Base-by-base conservation (phyloP, 176 grass and related monocot species). In the Oryza officinalis region DNA sequence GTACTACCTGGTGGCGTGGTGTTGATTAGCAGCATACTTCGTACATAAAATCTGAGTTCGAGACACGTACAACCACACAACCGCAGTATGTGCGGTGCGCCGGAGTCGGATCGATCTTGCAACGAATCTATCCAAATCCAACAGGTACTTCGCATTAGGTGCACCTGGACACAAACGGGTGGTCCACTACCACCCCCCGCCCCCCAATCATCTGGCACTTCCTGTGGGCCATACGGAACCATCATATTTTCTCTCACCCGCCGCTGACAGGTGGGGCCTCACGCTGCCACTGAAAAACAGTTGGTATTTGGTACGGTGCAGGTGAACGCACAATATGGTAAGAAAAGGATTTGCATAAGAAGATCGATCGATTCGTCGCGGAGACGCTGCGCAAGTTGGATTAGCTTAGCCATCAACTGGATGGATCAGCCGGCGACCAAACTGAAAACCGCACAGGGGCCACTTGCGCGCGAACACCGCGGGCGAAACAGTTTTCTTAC, bases 51-150 rank as follows among this genome's bases (percentile, higher is more conserved):
- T 57, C 79, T 27, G 44, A 80, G 28, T 3, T 25, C 12, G 13
- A 22, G 57, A 63, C 41, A 30, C 17, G 3, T 69, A 70, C 30
- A 28, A 15, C 2, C 38, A 28, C 28, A 27, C 54, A 28, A 52
- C 3, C 8, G 72, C 75, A 3, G 86, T 31, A 40, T 30, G 75
- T 63, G 75, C 22, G 69, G 69, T 66, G 81, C 73, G 69, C 87
- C 71, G 63, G 70, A 84, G 28, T 26, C 64, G 64, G 87, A 76
- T 76, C 71, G 40, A 41, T 41, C 40, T 41, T 76, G 64, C 31
- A 85, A 71, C 69, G 81, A 75, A 78, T 83, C 86, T 43, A 22
- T 10, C 43, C 25, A 17, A 31, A 8, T 8, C 25, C 52, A 27
- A 44, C 23, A 8, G 40, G 80, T 27, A 28, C 76, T 69, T 37